Evolutionary conservation across 2,329 filamentous ascomycete species (phyloP).

Genomic region (Elsinoe arachidis): DNA sequence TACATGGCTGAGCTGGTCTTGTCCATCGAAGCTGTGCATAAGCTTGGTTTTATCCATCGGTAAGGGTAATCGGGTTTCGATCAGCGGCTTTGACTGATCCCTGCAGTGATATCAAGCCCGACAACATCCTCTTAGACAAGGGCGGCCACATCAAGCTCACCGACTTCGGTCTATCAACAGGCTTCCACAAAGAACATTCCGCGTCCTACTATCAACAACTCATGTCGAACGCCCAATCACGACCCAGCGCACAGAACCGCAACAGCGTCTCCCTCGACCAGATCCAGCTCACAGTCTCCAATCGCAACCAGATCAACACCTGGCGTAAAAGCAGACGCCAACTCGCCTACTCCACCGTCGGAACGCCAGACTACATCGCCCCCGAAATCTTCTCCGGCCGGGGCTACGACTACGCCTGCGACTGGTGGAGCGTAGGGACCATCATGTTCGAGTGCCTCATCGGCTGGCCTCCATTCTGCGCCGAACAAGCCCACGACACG

Average conservation of each 20-base stretch:
- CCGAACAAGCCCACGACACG: conserved; percentile 93
- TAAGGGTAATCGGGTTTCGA: conserved; percentile 32
- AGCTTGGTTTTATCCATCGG: conserved; percentile 97
- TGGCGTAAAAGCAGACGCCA: conserved; percentile 93
- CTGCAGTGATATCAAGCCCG: conserved; percentile 92
- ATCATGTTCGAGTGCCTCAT: conserved; percentile 99
- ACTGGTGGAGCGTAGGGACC: conserved; percentile 98
- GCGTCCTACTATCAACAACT: conserved; percentile 98
- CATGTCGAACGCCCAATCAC: conserved; percentile 50
- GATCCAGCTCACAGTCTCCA: conserved; percentile 96
- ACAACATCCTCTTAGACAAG: conserved; percentile 93
- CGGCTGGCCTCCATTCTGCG: conserved; percentile 97
- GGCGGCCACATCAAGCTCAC: conserved; percentile 97
- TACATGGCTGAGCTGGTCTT: conserved; percentile 98
- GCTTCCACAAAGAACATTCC: conserved; percentile 95
- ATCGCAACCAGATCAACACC: conserved; percentile 95
- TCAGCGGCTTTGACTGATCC: not conserved
- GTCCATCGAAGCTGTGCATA: conserved; percentile 97
- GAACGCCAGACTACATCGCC: conserved; percentile 96
- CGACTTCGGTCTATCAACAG: conserved; percentile 94
- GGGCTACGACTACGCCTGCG: conserved; percentile 92
- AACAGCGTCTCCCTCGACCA: conserved; percentile 95
- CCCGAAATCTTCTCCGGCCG: conserved; percentile 96
- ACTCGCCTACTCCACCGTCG: conserved; percentile 97
- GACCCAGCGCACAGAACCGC: conserved; percentile 54